Evolutionary conservation across 768 basidiomycete genomes (phyloP).

Genomic region (Cystofilobasidium bisporidii): DNA sequence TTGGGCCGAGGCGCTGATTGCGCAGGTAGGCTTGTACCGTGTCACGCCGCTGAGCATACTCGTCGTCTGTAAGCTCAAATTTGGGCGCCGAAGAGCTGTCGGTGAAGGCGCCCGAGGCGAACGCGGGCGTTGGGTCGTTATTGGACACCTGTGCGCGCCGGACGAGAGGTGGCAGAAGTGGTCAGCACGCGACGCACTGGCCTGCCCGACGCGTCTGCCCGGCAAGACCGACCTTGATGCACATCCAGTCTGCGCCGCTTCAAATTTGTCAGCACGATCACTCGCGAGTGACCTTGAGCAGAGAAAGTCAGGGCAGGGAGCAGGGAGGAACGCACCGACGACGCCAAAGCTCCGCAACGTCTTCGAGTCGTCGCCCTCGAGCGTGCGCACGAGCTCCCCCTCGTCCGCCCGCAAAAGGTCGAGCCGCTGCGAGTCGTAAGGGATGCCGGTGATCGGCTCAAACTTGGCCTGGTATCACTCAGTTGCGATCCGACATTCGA

Average conservation of each 20-base stretch:
- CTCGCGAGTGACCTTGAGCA: no score
- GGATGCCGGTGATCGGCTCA: conserved; percentile 84
- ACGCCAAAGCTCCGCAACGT: conserved; percentile 66
- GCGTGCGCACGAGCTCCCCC: conserved; percentile 46
- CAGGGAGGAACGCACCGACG: conserved; percentile 30
- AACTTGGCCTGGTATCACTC: conserved; percentile 77
- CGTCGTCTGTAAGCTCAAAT: conserved; percentile 73
- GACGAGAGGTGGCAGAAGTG: background rate
- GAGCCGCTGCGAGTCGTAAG: conserved; percentile 60
- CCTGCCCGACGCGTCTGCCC: background rate
- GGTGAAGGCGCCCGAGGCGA: conserved; percentile 66
- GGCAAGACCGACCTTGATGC: conserved; percentile 58
- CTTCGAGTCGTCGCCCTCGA: conserved; percentile 53
- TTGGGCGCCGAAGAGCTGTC: conserved; percentile 83
- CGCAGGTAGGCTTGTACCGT: conserved; percentile 84
- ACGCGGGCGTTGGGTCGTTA: conserved; percentile 60
- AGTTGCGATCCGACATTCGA: no score
- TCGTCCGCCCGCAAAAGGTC: conserved; percentile 53
- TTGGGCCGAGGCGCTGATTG: conserved; percentile 64
- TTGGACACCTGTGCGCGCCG: conserved; percentile 59
- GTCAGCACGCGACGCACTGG: background rate
- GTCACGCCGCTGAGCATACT: conserved; percentile 73
- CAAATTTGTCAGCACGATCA: background rate
- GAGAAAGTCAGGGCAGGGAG: background rate
- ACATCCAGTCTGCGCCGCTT: conserved; percentile 54